These are phyloP conservation scores for Mentha longifolia DNA, from an alignment of 257 asterid species.

Conservation along the genomic window DNA sequence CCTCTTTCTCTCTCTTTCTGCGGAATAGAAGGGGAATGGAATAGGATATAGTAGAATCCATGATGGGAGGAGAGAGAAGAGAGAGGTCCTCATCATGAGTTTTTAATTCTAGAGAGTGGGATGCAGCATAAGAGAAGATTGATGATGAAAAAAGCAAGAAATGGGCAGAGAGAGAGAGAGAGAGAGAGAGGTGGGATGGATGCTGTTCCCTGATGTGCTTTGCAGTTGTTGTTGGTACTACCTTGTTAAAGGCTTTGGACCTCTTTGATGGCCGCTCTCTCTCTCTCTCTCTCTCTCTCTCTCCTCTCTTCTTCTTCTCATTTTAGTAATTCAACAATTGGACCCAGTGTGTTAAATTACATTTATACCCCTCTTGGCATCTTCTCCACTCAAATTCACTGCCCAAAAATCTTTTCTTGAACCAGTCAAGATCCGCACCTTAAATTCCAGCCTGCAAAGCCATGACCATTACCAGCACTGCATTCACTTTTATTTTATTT, in stretches of 20 bases:
- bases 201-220: conserved; percentile 42
- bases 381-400: not conserved
- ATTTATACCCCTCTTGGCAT: conserved; percentile 30
- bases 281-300: not conserved
- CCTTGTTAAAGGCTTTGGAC: conserved; percentile 40
- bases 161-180: conserved; percentile 26
- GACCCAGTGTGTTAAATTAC: conserved; percentile 33
- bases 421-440: conserved; percentile 40
- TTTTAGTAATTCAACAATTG: not conserved
- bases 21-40: conserved; percentile 8
- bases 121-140: conserved; percentile 10
- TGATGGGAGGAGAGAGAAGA: conserved; percentile 37
- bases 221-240: conserved; percentile 37
- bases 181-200: conserved; percentile 14
- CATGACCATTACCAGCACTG: conserved; percentile 20
- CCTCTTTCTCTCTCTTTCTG: conserved; percentile 28
- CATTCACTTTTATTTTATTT: not conserved
- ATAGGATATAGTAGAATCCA: conserved; percentile 23
- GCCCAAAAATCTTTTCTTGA: conserved; percentile 21
- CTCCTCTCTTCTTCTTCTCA: not conserved
- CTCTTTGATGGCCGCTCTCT: conserved; percentile 28
- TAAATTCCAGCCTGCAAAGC: conserved; percentile 32
- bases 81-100: conserved; percentile 22
- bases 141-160: conserved; percentile 39
- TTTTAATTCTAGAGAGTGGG: conserved; percentile 26